Evolutionary conservation across 768 basidiomycete genomes (phyloP), one percentile per base, ranked within the genome.

Genomic region (Macrolepiota dolichaula): DNA sequence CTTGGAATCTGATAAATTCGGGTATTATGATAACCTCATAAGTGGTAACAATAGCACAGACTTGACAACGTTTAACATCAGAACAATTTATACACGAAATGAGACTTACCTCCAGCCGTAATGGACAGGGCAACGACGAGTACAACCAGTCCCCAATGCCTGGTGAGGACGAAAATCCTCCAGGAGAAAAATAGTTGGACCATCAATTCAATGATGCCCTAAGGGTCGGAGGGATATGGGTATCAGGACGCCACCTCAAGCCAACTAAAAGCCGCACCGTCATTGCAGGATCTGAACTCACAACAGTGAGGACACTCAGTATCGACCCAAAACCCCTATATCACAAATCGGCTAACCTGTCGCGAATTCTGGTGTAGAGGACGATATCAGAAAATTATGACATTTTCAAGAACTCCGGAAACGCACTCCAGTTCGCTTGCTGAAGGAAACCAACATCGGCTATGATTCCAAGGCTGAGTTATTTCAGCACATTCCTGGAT

Each of bases 151-250:
- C 51, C 35, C 51, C 59, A 62, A 50, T 64, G 72, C 6, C 57
- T 64, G 19, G 73, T 73, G 7, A 75, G 59, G 6, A 72, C 67
- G 19, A 64, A 62, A 40, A 75, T 63, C 17, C 73, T 67, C 74
- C 73, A 75, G 2, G 79, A 77, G 50, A 81, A 81, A 65, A 83
- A 84, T 3, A 77, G 61, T 55, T 83, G 81, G 7, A 81, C 80
- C 15, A 76, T 64, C 4, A 72, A 63, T 0, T 77, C 79, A 35
- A 79, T 79, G 55, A 83, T 73, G 3, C 75, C 80, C 81, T 82
- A 47, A 12, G 29, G 46, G 4, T 15, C 12, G 11, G 24, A 15
- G 46, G 6, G 37, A 15, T 17, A 11, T 47, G 7, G 25, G 29
- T 24, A 17, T 49, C 62, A 38, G 44, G 47, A 46, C 40, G 47